Conservation (phyloP, 108 stramenopile species). For the Aurantiochytrium sp. region DNA sequence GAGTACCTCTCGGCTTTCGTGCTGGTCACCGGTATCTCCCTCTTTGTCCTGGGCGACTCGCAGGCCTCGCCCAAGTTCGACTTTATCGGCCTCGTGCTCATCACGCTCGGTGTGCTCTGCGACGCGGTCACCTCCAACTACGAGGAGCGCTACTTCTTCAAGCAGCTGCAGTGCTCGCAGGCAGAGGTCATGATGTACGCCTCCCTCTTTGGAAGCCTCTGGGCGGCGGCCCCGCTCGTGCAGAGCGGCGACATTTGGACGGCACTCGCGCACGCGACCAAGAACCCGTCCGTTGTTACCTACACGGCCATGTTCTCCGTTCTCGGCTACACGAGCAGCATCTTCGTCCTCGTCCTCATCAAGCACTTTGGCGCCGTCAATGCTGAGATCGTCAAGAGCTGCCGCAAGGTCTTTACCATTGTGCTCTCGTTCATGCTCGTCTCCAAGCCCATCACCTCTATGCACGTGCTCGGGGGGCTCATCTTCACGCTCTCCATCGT, state of each 20-base stretch:
- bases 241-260: neutral
- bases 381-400: conserved; percentile 31
- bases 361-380: conserved; percentile 1
- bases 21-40: neutral
- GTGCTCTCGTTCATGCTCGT: conserved; percentile 7
- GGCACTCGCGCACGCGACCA: neutral
- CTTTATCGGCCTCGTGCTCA: neutral
- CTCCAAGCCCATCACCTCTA: conserved; percentile 5
- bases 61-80: conserved; percentile 20
- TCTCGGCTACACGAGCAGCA: conserved; percentile 11
- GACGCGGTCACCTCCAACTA: conserved; percentile 29
- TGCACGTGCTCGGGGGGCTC: conserved; percentile 5
- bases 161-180: conserved; percentile 19
- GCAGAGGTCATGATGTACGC: conserved; percentile 27
- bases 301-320: conserved; percentile 30
- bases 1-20: conserved; percentile 7
- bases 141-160: conserved; percentile 18
- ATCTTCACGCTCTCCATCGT: conserved; percentile 8
- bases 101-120: neutral
- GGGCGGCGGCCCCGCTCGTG: neutral
- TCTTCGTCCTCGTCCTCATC: conserved; percentile 13
- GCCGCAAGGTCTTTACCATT: neutral
- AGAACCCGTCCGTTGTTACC: neutral
- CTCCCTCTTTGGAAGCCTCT: neutral
- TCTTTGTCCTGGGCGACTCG: conserved; percentile 22